A percentile compares a stretch with the other conserved stretches of the same genome.
Conservation (phyloP, 73 alveolate species). For the Urostyla sp. region DNA sequence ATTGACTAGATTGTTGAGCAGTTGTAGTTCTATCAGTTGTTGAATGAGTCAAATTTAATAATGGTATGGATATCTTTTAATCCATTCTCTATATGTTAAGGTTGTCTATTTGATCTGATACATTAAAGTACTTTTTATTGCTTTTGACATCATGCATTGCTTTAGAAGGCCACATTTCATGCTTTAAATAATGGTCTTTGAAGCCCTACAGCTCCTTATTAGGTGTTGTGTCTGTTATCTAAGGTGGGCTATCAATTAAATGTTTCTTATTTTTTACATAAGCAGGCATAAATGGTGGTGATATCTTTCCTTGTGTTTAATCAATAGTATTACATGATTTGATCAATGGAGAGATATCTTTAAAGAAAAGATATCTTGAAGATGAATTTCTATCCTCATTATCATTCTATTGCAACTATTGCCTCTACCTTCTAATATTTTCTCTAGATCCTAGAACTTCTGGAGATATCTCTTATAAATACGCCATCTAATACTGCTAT, state of each 20-base stretch:
- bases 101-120: slow-evolving; percentile 11
- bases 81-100: neutral
- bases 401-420: neutral
- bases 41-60: neutral
- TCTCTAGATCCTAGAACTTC: slow-evolving; percentile 44
- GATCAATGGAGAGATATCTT: slow-evolving; percentile 35
- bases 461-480: slow-evolving; percentile 30
- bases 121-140: neutral
- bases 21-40: neutral
- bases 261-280: neutral
- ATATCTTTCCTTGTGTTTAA: slow-evolving; percentile 1
- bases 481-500: no score
- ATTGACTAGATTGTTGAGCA: no score
- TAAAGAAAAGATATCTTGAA: slow-evolving; percentile 33
- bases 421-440: slow-evolving; percentile 1
- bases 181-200: slow-evolving; percentile 7
- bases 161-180: slow-evolving; percentile 56
- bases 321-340: slow-evolving; percentile 34
- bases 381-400: slow-evolving; percentile 10
- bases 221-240: slow-evolving; percentile 20
- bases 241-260: slow-evolving; percentile 48
- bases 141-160: neutral
- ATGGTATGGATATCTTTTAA: neutral
- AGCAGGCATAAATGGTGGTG: slow-evolving; percentile 34
- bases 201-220: slow-evolving; percentile 41